Conservation (phyloP, 73 alveolate species). For the Stentor roeselii region DNA sequence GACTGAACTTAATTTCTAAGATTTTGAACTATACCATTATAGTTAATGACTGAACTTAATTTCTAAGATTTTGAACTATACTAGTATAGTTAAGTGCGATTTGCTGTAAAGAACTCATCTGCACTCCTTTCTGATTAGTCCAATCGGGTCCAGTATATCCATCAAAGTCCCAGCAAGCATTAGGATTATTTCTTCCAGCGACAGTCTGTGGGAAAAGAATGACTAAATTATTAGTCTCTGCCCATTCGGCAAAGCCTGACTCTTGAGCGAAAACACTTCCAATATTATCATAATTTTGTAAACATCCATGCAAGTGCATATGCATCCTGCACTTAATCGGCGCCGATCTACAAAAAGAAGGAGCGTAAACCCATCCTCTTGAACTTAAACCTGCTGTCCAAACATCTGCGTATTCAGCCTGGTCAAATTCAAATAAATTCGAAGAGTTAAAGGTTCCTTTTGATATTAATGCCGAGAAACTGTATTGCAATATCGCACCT, state of each 20-base stretch:
- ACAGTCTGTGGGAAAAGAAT: neutral
- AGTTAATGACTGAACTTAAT: no score
- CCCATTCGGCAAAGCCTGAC: neutral
- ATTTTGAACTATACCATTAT: neutral
- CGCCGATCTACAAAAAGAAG: neutral
- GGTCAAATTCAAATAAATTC: neutral
- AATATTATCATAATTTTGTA: neutral
- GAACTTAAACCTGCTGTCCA: neutral
- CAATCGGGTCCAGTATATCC: slow-evolving; percentile 20
- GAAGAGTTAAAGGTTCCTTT: neutral
- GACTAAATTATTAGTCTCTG: neutral
- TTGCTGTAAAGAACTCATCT: neutral
- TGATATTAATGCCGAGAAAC: neutral
- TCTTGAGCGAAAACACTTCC: neutral
- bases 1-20: no score
- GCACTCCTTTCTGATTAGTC: neutral
- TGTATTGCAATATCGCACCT: neutral
- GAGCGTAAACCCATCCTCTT: neutral
- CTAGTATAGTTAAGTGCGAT: neutral
- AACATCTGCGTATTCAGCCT: neutral
- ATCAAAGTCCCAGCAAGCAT: slow-evolving; percentile 1
- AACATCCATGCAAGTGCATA: slow-evolving; percentile 26
- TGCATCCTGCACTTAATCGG: slow-evolving; percentile 7
- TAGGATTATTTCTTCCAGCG: neutral
- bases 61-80: neutral